Evolutionary conservation across 1,139 yeast genomes (phyloP).

Genomic region (Petasospora rhodanensis): DNA sequence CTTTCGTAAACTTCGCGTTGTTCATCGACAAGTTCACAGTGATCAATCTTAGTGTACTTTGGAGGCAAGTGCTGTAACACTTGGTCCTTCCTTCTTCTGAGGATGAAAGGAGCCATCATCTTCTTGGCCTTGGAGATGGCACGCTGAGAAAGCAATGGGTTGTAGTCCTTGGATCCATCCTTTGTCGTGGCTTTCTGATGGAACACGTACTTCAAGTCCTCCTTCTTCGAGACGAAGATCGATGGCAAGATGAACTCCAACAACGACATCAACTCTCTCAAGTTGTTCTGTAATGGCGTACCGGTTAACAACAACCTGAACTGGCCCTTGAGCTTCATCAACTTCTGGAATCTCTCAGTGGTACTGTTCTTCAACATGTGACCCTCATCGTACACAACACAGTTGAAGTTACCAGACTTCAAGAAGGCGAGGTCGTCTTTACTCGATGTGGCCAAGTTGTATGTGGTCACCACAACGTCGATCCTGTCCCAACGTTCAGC

Average conservation of each 20-base stretch:
- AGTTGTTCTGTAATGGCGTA: slow-evolving; percentile 92
- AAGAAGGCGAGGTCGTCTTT: slow-evolving; percentile 78
- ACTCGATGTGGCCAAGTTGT: slow-evolving; percentile 84
- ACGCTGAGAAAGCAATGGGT: slow-evolving; percentile 83
- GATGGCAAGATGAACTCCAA: slow-evolving; percentile 87
- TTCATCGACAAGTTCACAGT: slow-evolving; percentile 54
- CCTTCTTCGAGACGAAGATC: slow-evolving; percentile 74
- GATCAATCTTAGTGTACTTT: slow-evolving; percentile 59
- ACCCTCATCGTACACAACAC: slow-evolving; percentile 94
- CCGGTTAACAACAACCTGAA: slow-evolving; percentile 89
- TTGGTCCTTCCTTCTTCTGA: slow-evolving; percentile 88
- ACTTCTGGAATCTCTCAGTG: slow-evolving; percentile 79
- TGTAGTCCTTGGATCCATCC: slow-evolving; percentile 45
- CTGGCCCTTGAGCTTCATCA: slow-evolving; percentile 76
- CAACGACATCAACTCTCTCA: slow-evolving; percentile 83
- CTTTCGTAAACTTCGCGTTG: slow-evolving; percentile 61
- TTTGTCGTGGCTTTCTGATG: slow-evolving; percentile 76
- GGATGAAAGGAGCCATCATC: slow-evolving; percentile 97
- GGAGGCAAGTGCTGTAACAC: slow-evolving; percentile 85
- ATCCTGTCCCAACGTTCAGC: slow-evolving; percentile 49
- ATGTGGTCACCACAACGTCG: slow-evolving; percentile 93
- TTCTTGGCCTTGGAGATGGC: slow-evolving; percentile 91
- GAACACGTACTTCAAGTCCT: slow-evolving; percentile 76
- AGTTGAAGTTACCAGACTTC: slow-evolving; percentile 70
- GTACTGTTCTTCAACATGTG: slow-evolving; percentile 90